Evolutionary conservation across 2,329 filamentous ascomycete genomes (phyloP).

Genomic region (Botrytis galanthina): DNA sequence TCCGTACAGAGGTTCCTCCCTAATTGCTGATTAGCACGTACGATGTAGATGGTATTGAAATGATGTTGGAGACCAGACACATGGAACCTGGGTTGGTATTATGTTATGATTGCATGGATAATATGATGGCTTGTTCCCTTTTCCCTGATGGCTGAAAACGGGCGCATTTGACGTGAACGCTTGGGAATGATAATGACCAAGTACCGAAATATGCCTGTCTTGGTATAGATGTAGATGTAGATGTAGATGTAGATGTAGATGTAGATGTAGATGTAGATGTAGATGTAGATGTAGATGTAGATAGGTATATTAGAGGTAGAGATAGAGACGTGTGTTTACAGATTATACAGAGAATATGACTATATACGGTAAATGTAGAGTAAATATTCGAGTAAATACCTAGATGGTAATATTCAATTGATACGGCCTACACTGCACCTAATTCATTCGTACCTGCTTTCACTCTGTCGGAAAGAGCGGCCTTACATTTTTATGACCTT

Average conservation of each 20-base stretch:
- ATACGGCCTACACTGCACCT: too few relatives aligned
- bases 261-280: too few relatives aligned
- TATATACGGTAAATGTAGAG: too few relatives aligned
- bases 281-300: too few relatives aligned
- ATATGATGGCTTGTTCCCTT: neutral
- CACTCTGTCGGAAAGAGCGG: neutral
- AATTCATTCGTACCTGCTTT: neutral
- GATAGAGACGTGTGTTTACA: neutral
- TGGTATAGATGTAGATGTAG: neutral
- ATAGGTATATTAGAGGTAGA: too few relatives aligned
- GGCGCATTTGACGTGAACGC: neutral
- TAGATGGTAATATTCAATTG: neutral
- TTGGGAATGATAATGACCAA: neutral
- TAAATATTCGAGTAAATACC: too few relatives aligned
- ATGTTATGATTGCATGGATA: neutral
- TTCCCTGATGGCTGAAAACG: neutral
- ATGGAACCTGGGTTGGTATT: neutral
- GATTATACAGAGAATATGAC: too few relatives aligned
- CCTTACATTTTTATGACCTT: neutral
- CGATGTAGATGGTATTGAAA: neutral
- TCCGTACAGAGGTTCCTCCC: neutral
- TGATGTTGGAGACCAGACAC: neutral
- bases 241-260: too few relatives aligned
- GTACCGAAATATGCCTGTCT: neutral
- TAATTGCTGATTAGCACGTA: neutral